Conservation (phyloP, 108 stramenopile genomes). For the Fragilaria radians region DNA sequence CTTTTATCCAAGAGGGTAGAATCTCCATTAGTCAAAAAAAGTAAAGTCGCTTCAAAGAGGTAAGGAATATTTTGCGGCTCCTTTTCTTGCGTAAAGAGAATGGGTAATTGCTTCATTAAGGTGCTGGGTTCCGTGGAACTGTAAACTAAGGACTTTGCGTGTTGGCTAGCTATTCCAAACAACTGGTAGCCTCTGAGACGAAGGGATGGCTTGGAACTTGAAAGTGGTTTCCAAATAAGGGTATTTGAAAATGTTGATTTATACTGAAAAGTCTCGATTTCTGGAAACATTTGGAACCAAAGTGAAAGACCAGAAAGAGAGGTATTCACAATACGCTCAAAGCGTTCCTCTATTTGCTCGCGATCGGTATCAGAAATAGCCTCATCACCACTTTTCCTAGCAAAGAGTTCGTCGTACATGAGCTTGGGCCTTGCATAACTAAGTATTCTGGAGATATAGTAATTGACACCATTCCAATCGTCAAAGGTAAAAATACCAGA, state of each 20-base stretch:
- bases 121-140: background rate
- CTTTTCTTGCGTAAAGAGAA: slow-evolving; percentile 52
- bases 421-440: slow-evolving; percentile 26
- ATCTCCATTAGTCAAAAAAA: slow-evolving; percentile 20
- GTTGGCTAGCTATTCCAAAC: slow-evolving; percentile 42
- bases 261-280: slow-evolving; percentile 4
- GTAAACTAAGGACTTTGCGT: slow-evolving; percentile 10
- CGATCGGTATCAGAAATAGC: slow-evolving; percentile 30
- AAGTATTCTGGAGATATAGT: slow-evolving; percentile 28
- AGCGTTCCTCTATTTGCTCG: slow-evolving; percentile 68
- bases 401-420: slow-evolving; percentile 38
- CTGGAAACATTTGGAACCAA: slow-evolving; percentile 11
- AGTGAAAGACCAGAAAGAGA: slow-evolving; percentile 27
- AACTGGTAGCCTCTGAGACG: slow-evolving; percentile 51
- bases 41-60: slow-evolving; percentile 53
- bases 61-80: slow-evolving; percentile 52
- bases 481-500: background rate
- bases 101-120: slow-evolving; percentile 34
- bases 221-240: slow-evolving; percentile 36
- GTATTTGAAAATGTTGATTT: slow-evolving; percentile 6
- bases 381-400: slow-evolving; percentile 13
- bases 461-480: slow-evolving; percentile 22
- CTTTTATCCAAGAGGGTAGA: slow-evolving; percentile 13
- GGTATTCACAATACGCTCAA: slow-evolving; percentile 53
- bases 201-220: slow-evolving; percentile 41